Percentiles rank a stretch among this genome's conserved stretches.
Evolutionary conservation across 2,329 filamentous ascomycete genomes (phyloP).

Genomic region (Pestalotiopsis sp.): DNA sequence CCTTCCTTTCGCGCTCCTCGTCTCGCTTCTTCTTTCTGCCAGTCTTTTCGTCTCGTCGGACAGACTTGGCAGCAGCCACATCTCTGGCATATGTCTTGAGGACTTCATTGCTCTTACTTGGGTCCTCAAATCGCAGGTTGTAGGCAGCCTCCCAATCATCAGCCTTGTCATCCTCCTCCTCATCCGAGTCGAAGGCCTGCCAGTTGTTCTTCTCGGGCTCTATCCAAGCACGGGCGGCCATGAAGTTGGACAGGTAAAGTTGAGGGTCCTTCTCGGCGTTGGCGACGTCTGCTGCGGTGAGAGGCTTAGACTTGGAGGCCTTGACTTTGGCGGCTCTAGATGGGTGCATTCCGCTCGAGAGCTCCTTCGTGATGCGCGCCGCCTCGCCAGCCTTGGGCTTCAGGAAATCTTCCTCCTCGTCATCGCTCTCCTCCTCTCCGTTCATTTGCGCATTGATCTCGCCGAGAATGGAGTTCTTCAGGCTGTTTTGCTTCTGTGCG

Average conservation of each 20-base stretch:
- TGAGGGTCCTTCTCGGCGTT: slow-evolving; percentile 88
- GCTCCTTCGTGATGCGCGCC: slow-evolving; percentile 22
- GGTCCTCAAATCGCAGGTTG: slow-evolving; percentile 95
- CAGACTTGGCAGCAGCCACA: slow-evolving; percentile 77
- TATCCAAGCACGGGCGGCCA: slow-evolving; percentile 90
- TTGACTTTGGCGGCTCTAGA: slow-evolving; percentile 52
- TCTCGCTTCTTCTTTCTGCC: slow-evolving; percentile 79
- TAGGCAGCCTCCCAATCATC: slow-evolving; percentile 92
- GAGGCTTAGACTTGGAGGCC: slow-evolving; percentile 42
- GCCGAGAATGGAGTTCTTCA: slow-evolving; percentile 77
- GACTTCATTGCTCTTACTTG: slow-evolving; percentile 82
- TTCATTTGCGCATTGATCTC: slow-evolving; percentile 72
- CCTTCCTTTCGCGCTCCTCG: slow-evolving; percentile 74
- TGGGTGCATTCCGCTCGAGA: slow-evolving; percentile 54
- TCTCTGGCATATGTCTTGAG: slow-evolving; percentile 90
- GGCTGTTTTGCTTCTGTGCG: slow-evolving; percentile 81
- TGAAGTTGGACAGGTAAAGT: slow-evolving; percentile 90
- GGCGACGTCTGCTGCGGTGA: slow-evolving; percentile 59
- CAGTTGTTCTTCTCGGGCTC: slow-evolving; percentile 64
- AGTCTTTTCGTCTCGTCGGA: slow-evolving; percentile 80
- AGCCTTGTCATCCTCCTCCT: slow-evolving; percentile 69
- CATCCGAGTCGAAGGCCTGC: slow-evolving; percentile 88
- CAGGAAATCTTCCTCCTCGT: slow-evolving; percentile 71
- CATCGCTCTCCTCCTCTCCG: slow-evolving; percentile 47
- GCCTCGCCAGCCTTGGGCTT: slow-evolving; percentile 62